phyloP scores from a whole-genome alignment of 2,329 filamentous ascomycete species.

The Leptographium lundbergii region DNA sequence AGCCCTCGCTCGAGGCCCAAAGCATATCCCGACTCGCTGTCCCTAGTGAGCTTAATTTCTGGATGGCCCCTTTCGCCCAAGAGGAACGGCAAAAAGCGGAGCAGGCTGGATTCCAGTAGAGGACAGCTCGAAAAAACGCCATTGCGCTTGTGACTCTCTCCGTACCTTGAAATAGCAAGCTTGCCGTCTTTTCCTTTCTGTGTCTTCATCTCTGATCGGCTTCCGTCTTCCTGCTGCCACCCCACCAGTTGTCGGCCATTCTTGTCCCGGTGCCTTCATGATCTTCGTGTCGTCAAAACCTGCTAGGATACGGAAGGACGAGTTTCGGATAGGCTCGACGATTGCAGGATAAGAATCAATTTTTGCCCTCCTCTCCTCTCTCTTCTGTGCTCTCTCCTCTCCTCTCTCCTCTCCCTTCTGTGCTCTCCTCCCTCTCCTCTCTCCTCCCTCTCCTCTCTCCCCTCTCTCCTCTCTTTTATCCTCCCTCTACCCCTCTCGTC shows the following conservation, averaged over 20 bases:
- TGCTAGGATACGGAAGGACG: conserved; percentile 14
- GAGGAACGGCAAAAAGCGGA: conserved; percentile 5
- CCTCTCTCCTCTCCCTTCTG: neutral
- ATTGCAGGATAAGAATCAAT: too few species aligned
- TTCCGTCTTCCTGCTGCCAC: neutral
- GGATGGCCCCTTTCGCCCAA: neutral
- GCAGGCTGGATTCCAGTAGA: neutral
- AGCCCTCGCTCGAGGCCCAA: neutral
- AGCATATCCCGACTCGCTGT: neutral
- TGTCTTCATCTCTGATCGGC: neutral
- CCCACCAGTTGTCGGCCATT: neutral
- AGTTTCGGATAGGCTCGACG: conserved; percentile 13
- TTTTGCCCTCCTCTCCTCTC: too few species aligned
- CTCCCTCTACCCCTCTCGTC: too few species aligned
- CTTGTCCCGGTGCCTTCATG: conserved; percentile 7
- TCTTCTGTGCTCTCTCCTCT: neutral
- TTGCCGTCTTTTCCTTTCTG: neutral
- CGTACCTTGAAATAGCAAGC: neutral
- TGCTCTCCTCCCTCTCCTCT: too few species aligned
- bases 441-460: too few species aligned
- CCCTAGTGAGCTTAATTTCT: neutral
- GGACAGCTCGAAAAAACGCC: neutral
- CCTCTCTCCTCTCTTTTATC: neutral
- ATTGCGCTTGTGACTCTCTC: neutral
- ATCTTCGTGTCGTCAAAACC: conserved; percentile 12